A percentile compares a stretch with the other conserved stretches of the same genome.
Conservation (phyloP, 1,284 basidiomycete genomes). For the Gastroboletus turbinatus region DNA sequence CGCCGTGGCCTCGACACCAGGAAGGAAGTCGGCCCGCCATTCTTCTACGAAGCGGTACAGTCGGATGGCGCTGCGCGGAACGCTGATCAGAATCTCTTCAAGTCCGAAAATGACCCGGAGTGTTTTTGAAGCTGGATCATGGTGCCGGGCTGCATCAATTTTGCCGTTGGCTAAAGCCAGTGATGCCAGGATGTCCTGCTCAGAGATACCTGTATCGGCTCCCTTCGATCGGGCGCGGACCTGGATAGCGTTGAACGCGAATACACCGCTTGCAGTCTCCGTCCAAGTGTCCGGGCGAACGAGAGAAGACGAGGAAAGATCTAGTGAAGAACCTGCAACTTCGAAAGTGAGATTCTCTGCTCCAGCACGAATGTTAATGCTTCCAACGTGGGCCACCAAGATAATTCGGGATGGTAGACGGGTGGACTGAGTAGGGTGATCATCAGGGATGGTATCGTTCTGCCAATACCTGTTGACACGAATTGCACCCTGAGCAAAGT, state of each 20-base stretch:
- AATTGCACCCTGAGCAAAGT: slow-evolving; percentile 58
- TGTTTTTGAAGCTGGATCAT: slow-evolving; percentile 41
- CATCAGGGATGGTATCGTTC: not conserved
- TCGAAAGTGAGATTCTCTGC: slow-evolving; percentile 49
- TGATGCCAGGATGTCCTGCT: slow-evolving; percentile 60
- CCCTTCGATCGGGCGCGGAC: slow-evolving; percentile 55
- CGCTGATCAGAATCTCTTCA: slow-evolving; percentile 49
- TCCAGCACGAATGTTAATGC: slow-evolving; percentile 54
- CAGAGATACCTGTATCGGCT: slow-evolving; percentile 39
- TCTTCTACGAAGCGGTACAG: slow-evolving; percentile 76
- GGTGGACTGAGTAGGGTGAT: not conserved
- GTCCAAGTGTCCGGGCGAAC: slow-evolving; percentile 37
- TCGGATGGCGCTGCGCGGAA: slow-evolving; percentile 77
- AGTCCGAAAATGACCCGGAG: slow-evolving; percentile 47
- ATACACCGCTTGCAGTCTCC: slow-evolving; percentile 47
- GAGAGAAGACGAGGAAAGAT: slow-evolving; percentile 40
- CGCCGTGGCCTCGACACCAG: slow-evolving; percentile 65
- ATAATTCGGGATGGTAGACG: slow-evolving; percentile 22
- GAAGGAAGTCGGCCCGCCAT: slow-evolving; percentile 77
- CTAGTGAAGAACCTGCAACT: slow-evolving; percentile 42
- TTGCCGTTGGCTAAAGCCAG: slow-evolving; percentile 48
- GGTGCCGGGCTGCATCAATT: slow-evolving; percentile 44
- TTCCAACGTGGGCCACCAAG: slow-evolving; percentile 38
- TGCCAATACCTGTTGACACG: slow-evolving; percentile 40
- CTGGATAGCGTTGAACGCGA: slow-evolving; percentile 49